Conservation (phyloP, 192 early-diverging fungal genomes). For the Coemansia sp. region DNA sequence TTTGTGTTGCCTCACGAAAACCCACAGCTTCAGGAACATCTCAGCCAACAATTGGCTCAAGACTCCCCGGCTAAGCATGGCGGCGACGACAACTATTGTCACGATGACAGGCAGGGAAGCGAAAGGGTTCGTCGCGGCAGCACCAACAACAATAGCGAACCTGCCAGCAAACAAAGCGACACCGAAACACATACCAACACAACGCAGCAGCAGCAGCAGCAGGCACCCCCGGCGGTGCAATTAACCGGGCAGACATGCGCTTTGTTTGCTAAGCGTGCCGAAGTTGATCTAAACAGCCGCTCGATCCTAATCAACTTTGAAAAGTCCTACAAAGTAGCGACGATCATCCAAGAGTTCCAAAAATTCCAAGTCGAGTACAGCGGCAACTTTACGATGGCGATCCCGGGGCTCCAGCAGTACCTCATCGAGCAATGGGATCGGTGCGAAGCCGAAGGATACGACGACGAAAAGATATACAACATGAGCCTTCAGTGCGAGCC, state of each 20-base stretch:
- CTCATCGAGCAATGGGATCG: slow-evolving; percentile 54
- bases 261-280: slow-evolving; percentile 27
- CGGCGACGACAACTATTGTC: background rate
- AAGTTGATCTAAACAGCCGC: slow-evolving; percentile 36
- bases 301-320: slow-evolving; percentile 81
- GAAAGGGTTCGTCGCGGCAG: too few species aligned
- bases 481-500: slow-evolving; percentile 51
- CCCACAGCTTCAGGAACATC: background rate
- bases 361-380: slow-evolving; percentile 77
- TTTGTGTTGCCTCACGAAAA: slow-evolving; percentile 28
- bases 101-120: background rate
- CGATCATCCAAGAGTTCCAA: slow-evolving; percentile 71
- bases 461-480: slow-evolving; percentile 52
- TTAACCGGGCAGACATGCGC: slow-evolving; percentile 52
- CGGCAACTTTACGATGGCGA: slow-evolving; percentile 56
- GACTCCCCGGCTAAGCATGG: background rate
- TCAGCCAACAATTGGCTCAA: background rate
- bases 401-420: slow-evolving; percentile 53
- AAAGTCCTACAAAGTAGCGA: slow-evolving; percentile 66
- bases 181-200: background rate
- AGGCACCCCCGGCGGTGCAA: slow-evolving; percentile 15
- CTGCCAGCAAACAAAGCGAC: background rate
- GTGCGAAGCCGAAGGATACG: slow-evolving; percentile 34
- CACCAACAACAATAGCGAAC: background rate
- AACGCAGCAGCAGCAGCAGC: background rate